Base-by-base conservation (phyloP, 1,139 yeast species). In the Debaryomyces sp. region DNA sequence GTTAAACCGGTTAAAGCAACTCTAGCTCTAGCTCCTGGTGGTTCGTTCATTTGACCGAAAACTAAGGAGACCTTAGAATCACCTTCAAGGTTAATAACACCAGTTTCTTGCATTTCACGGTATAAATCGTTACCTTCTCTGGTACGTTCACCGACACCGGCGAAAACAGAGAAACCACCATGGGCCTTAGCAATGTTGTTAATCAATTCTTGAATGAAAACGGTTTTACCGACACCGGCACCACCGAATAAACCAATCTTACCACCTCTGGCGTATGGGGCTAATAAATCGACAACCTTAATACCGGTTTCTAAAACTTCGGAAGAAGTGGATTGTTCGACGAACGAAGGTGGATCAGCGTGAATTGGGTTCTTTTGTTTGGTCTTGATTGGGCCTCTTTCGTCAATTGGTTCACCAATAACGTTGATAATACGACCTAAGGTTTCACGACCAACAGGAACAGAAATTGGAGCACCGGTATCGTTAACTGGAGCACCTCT, bases 141-240 rank as follows among this genome's bases (percentile, higher is more conserved):
- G 81, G 99, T 94, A 84, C 99, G 89, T 84, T 94, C 99, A 86
- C 99, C 99, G 80, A 94, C 99, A 90, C 99, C 99, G 70, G 97
- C 89, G 88, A 94, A 94, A 63, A 94, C 99, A 53, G 99, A 94
- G 96, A 92, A 94, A 88, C 99, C 99, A 90, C 99, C 99, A 77
- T 94, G 99, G 68, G 99, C 99, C 85, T 92, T 94, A 77, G 99
- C 99, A 73, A 94, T 94, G 86, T 94, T 94, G 91, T 94, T 92
- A 79, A 94, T 94, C 83, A 94, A 87, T 82, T 94, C 99, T 85
- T 94, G 99, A 80, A 94, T 94, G 81, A 94, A 94, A 60, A 94
- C 99, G 77, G 99, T 94, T 82, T 94, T 94, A 82, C 99, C 99
- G 90, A 94, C 99, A 92, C 99, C 99, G 78, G 99, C 99, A 92